These are phyloP conservation scores for Pseudogymnoascus destructans DNA, from an alignment of 2,329 filamentous ascomycete species.

Conservation along the genomic window DNA sequence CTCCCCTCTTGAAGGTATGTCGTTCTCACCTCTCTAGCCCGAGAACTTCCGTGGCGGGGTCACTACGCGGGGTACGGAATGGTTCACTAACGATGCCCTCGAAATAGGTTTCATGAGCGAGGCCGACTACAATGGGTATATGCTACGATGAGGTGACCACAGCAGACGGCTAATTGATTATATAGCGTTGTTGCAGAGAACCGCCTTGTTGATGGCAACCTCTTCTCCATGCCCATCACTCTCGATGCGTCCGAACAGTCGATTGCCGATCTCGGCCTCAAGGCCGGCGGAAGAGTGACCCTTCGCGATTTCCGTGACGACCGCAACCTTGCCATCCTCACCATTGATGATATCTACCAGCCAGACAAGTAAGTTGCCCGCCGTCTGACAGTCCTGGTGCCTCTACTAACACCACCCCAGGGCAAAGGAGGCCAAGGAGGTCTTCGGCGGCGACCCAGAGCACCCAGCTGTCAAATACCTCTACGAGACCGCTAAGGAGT, in stretches of 20 bases:
- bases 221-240: constrained; percentile 96
- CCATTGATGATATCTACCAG: constrained; percentile 86
- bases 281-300: constrained; percentile 69
- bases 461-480: constrained; percentile 92
- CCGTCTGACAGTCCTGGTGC: background rate
- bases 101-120: constrained; percentile 82
- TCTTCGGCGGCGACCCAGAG: constrained; percentile 83
- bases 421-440: constrained; percentile 77
- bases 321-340: constrained; percentile 88
- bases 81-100: background rate
- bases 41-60: constrained; percentile 4
- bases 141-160: background rate
- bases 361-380: constrained; percentile 67
- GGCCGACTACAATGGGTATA: constrained; percentile 88
- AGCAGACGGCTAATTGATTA: constrained; percentile 15
- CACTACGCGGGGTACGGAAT: background rate
- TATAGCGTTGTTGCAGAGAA: constrained; percentile 73
- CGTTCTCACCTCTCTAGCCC: constrained; percentile 6
- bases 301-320: constrained; percentile 95
- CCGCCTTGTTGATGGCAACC: constrained; percentile 74
- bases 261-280: constrained; percentile 62
- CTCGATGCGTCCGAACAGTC: constrained; percentile 68
- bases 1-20: constrained; percentile 86
- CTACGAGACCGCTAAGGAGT: constrained; percentile 66
- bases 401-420: constrained; percentile 32